Evolutionary conservation across 1,139 yeast species (phyloP).

Genomic region (Geotrichum histeridarum): DNA sequence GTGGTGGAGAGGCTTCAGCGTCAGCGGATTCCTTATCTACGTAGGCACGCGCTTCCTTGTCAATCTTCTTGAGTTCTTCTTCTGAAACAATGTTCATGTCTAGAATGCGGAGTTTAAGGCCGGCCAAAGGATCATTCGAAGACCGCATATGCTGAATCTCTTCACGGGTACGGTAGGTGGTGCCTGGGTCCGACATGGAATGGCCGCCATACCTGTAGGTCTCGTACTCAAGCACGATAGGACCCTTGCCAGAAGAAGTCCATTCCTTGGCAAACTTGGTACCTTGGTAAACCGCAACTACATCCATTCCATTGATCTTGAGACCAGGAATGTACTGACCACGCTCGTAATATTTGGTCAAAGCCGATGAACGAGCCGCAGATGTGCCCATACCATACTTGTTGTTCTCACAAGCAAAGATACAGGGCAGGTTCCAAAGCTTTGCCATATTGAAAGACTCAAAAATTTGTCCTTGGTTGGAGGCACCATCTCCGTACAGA

Average conservation of each 20-base stretch:
- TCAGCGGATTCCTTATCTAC: slow-evolving; percentile 92
- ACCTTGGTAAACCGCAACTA: slow-evolving; percentile 90
- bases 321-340: slow-evolving; percentile 99
- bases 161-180: slow-evolving; percentile 98
- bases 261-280: slow-evolving; percentile 96
- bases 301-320: slow-evolving; percentile 98
- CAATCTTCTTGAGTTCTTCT: slow-evolving; percentile 88
- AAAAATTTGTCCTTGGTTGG: slow-evolving; percentile 98
- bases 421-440: slow-evolving; percentile 91
- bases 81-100: slow-evolving; percentile 84
- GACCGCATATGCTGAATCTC: slow-evolving; percentile 99
- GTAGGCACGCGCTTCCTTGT: slow-evolving; percentile 91
- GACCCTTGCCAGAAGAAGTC: slow-evolving; percentile 91
- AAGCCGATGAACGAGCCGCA: slow-evolving; percentile 92
- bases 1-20: slow-evolving; percentile 92
- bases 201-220: slow-evolving; percentile 99
- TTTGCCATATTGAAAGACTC: slow-evolving; percentile 98
- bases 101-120: slow-evolving; percentile 78
- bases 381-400: slow-evolving; percentile 99
- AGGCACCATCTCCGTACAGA: slow-evolving; percentile 97
- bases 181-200: slow-evolving; percentile 99
- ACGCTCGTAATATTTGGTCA: slow-evolving; percentile 96
- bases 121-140: slow-evolving; percentile 95
- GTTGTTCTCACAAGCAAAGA: slow-evolving; percentile 96
- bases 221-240: slow-evolving; percentile 91